Conservation (phyloP, 208 protist genomes). For the Herpetomonas tarakana region DNA sequence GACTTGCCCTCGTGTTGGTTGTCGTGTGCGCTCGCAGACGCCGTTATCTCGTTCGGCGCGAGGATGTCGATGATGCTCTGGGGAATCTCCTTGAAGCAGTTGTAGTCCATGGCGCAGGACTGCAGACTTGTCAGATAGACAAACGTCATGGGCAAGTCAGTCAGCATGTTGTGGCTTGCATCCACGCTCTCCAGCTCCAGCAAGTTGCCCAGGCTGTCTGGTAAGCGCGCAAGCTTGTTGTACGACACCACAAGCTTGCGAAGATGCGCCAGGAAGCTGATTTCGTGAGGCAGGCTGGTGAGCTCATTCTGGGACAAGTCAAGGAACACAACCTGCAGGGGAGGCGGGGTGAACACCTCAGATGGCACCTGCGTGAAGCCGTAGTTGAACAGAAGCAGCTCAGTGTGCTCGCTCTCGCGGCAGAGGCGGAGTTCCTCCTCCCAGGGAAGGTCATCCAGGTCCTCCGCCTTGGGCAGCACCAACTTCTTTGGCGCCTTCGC, state of each 20-base stretch:
- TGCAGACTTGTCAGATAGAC: constrained; percentile 46
- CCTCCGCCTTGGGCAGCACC: constrained; percentile 59
- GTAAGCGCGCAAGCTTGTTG: constrained; percentile 75
- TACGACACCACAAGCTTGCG: constrained; percentile 70
- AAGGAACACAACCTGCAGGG: constrained; percentile 55
- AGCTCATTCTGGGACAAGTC: constrained; percentile 77
- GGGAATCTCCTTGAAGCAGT: constrained; percentile 73
- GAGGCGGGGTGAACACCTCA: constrained; percentile 71
- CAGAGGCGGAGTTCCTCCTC: constrained; percentile 70
- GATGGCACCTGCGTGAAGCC: constrained; percentile 52
- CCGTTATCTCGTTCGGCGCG: constrained; percentile 1
- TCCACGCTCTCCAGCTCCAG: constrained; percentile 63
- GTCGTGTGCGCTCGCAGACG: background rate
- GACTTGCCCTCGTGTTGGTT: background rate
- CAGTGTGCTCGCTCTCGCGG: constrained; percentile 28
- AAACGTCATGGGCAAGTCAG: constrained; percentile 65
- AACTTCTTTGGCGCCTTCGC: constrained; percentile 30
- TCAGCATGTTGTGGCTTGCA: constrained; percentile 76
- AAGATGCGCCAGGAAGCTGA: constrained; percentile 63
- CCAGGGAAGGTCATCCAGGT: constrained; percentile 68
- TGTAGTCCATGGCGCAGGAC: constrained; percentile 78
- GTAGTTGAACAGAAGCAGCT: constrained; percentile 76
- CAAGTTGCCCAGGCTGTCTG: constrained; percentile 68
- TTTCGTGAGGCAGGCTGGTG: constrained; percentile 55
- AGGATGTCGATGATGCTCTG: constrained; percentile 60